These are phyloP conservation scores for Mortierella sp. DNA, from an alignment of 371 early-diverging fungal species.

Conservation along the genomic window DNA sequence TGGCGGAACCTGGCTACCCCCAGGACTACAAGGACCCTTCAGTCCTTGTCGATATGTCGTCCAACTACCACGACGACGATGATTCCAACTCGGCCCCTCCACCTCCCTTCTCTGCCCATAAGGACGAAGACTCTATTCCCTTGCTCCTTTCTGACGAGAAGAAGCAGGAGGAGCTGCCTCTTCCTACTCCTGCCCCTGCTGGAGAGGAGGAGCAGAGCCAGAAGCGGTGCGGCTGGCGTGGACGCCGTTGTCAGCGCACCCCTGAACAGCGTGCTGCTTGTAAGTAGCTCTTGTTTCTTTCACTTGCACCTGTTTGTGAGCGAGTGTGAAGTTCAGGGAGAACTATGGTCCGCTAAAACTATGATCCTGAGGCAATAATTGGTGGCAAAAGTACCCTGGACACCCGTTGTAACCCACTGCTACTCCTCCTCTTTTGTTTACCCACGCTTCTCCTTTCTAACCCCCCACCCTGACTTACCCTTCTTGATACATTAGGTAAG, in stretches of 20 bases:
- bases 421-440: neutral
- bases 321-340: neutral
- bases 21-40: conserved; percentile 37
- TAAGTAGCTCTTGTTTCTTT: neutral
- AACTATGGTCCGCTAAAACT: neutral
- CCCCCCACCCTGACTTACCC: neutral
- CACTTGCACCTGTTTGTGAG: neutral
- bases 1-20: conserved; percentile 41
- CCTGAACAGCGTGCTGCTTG: conserved; percentile 37
- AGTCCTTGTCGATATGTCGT: conserved; percentile 34
- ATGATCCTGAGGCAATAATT: neutral
- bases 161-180: neutral
- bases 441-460: neutral
- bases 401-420: too few species aligned
- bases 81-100: conserved; percentile 18
- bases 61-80: conserved; percentile 10
- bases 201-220: neutral
- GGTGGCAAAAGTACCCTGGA: neutral
- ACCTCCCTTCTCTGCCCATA: conserved; percentile 30
- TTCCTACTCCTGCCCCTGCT: neutral
- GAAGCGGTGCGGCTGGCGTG: conserved; percentile 16
- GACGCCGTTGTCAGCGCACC: conserved; percentile 24
- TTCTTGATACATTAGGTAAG: conserved; percentile 22
- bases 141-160: conserved; percentile 13
- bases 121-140: conserved; percentile 18